Conservation (phyloP, 805 yeast genomes). For the Candida palmyrensis region DNA sequence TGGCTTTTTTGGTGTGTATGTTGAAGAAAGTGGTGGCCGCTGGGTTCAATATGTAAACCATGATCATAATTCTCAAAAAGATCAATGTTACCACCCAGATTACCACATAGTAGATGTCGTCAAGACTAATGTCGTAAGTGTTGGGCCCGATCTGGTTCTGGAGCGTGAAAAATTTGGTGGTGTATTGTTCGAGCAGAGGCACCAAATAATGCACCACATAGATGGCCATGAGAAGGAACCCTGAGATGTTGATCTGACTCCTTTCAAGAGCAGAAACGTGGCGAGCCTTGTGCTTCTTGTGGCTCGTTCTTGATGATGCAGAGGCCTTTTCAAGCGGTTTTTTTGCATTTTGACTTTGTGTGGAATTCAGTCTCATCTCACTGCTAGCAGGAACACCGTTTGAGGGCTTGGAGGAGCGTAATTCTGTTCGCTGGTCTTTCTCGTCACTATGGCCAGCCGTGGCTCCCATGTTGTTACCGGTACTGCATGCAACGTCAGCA, state of each 20-base stretch:
- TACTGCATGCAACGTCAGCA: no score
- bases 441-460: no score
- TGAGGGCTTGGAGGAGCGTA: no score
- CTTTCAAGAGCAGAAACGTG: slow-evolving; percentile 28
- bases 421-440: no score
- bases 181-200: slow-evolving; percentile 18
- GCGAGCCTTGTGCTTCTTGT: no score
- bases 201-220: slow-evolving; percentile 19
- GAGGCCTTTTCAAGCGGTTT: no score
- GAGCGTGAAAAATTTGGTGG: slow-evolving; percentile 32
- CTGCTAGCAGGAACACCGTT: no score
- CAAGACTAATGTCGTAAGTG: slow-evolving; percentile 49
- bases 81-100: slow-evolving; percentile 53
- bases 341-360: no score
- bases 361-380: no score
- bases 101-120: slow-evolving; percentile 51
- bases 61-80: slow-evolving; percentile 54
- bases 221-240: slow-evolving; percentile 21
- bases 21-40: slow-evolving; percentile 40
- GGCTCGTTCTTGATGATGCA: no score
- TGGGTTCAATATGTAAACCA: slow-evolving; percentile 56
- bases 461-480: no score
- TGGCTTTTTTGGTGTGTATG: slow-evolving; percentile 46
- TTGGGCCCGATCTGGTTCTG: slow-evolving; percentile 18
- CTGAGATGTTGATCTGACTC: slow-evolving; percentile 31